phyloP scores from a whole-genome alignment of 2,329 filamentous ascomycete species.

The Venturia oleaginea region DNA sequence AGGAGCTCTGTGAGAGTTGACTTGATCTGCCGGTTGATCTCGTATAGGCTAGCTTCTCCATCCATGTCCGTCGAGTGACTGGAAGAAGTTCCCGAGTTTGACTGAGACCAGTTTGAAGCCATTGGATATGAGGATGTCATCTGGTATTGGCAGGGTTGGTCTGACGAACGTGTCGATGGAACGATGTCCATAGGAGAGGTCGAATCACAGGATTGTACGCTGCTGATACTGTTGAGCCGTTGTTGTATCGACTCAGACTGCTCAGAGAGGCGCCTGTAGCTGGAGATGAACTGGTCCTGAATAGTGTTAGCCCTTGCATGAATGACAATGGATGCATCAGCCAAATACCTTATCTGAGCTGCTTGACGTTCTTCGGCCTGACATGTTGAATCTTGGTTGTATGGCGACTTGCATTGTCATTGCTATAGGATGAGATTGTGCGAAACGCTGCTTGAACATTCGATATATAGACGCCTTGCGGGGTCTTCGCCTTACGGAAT shows the following conservation, averaged over 20 bases:
- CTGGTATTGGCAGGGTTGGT: conserved; percentile 17
- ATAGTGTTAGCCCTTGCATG: neutral
- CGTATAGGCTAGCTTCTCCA: conserved; percentile 34
- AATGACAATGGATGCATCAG: neutral
- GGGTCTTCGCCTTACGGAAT: neutral
- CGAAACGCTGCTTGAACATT: neutral
- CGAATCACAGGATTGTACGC: neutral
- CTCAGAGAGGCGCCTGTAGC: conserved; percentile 8
- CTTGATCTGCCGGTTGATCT: conserved; percentile 46
- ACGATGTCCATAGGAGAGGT: neutral
- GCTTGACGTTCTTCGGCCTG: neutral
- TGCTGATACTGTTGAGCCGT: conserved; percentile 3
- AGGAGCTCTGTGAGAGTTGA: conserved; percentile 44
- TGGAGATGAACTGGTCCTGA: conserved; percentile 6
- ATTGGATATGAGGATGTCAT: conserved; percentile 15
- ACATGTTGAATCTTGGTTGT: conserved; percentile 5
- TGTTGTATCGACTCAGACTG: conserved; percentile 7
- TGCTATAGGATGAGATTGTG: neutral
- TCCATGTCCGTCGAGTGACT: conserved; percentile 21
- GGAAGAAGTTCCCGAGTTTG: conserved; percentile 18
- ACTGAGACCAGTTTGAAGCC: conserved; percentile 21
- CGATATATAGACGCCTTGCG: neutral
- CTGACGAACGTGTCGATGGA: neutral
- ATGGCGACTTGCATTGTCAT: neutral
- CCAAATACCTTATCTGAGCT: neutral